Evolutionary conservation across 2,329 filamentous ascomycete genomes (phyloP).

Genomic region (Calonectria multiphialidica): DNA sequence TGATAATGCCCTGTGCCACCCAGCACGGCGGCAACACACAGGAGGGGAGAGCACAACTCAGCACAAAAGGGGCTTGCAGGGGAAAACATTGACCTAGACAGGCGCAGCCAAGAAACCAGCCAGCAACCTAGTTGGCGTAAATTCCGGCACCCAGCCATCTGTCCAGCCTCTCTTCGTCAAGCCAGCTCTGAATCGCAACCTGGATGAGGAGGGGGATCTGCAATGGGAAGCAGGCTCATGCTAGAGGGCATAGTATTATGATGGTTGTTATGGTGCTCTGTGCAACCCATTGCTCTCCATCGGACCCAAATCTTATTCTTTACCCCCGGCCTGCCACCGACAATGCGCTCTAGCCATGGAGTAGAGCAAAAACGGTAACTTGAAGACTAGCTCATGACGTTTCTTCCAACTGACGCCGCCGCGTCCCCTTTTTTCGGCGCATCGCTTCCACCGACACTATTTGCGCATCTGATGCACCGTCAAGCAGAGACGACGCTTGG

Average conservation of each 20-base stretch:
- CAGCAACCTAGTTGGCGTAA: slow-evolving; percentile 6
- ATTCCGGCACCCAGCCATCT: slow-evolving; percentile 4
- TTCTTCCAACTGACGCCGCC: slow-evolving; percentile 5
- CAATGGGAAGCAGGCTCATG: slow-evolving; percentile 6
- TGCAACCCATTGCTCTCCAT: not conserved
- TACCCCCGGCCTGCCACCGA: not conserved
- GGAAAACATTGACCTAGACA: not conserved
- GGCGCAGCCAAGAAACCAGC: not conserved
- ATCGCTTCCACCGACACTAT: slow-evolving; percentile 13
- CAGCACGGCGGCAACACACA: not conserved
- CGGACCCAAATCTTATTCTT: not conserved
- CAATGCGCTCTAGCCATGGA: not conserved
- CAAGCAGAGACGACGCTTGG: slow-evolving; percentile 1
- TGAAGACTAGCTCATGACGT: not conserved
- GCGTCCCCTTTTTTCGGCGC: not conserved
- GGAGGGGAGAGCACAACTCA: not conserved
- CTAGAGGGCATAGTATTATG: slow-evolving; percentile 8
- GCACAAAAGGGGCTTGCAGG: slow-evolving; percentile 14
- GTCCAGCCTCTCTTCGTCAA: slow-evolving; percentile 1
- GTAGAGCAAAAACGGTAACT: not conserved
- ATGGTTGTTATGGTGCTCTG: slow-evolving; percentile 4
- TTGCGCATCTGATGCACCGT: not conserved
- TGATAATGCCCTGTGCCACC: slow-evolving; percentile 17
- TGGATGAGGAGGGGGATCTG: slow-evolving; percentile 15
- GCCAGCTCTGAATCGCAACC: not conserved